Conservation (phyloP, 169 alveolate species). For the Eimeria necatrix region DNA sequence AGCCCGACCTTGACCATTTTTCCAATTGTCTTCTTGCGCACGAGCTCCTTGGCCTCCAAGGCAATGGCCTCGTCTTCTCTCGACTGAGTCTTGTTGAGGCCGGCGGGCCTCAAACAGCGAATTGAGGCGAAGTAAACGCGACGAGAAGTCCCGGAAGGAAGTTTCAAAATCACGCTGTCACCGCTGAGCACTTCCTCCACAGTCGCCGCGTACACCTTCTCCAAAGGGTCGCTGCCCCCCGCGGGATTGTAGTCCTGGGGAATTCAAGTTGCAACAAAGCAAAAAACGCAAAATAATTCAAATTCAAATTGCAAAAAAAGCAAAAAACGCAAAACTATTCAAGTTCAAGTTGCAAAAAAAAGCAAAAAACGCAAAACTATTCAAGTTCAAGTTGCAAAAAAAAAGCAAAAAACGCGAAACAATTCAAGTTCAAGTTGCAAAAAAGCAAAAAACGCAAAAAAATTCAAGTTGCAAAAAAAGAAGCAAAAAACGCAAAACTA, state of each 20-base stretch:
- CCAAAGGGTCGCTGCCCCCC: neutral
- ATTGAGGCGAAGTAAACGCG: slow-evolving; percentile 74
- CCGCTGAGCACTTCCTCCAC: slow-evolving; percentile 70
- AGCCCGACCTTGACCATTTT: slow-evolving; percentile 70
- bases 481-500: no score
- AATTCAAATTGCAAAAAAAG: neutral
- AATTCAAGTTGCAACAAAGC: neutral
- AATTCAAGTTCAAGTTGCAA: no score
- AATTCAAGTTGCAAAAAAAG: no score
- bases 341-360: no score
- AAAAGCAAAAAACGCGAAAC: no score
- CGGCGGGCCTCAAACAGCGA: slow-evolving; percentile 54
- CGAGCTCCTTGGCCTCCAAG: slow-evolving; percentile 76
- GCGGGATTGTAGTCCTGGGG: slow-evolving; percentile 28
- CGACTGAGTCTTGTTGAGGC: neutral
- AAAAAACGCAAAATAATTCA: no score
- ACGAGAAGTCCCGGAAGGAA: slow-evolving; percentile 53
- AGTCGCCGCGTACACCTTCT: slow-evolving; percentile 53
- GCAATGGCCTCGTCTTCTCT: slow-evolving; percentile 72
- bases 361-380: no score
- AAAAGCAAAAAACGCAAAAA: no score
- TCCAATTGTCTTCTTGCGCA: slow-evolving; percentile 71
- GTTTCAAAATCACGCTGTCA: slow-evolving; percentile 42
- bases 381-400: no score
- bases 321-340: no score